phyloP scores from a whole-genome alignment of 805 yeast genomes.

The Candida endomychidarum region DNA sequence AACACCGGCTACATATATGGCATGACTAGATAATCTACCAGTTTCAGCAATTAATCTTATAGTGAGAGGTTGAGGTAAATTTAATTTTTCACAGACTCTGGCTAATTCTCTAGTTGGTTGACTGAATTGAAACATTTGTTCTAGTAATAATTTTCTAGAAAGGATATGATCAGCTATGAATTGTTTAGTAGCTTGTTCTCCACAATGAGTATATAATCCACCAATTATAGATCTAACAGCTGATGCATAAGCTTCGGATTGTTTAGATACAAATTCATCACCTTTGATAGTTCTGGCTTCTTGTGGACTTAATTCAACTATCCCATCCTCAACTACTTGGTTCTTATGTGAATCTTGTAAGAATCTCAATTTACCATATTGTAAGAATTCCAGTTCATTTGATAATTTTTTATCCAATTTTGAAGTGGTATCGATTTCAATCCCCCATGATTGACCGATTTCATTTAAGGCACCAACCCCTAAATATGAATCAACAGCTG shows the following conservation, averaged over 20 bases:
- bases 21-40: conserved; percentile 81
- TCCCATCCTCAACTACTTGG: conserved; percentile 49
- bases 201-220: conserved; percentile 74
- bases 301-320: conserved; percentile 35
- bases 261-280: conserved; percentile 32
- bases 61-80: conserved; percentile 70
- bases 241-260: conserved; percentile 53
- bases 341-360: conserved; percentile 28
- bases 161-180: conserved; percentile 76
- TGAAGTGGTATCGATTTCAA: conserved; percentile 68
- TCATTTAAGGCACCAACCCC: conserved; percentile 64
- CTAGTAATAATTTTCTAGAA: conserved; percentile 77
- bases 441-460: conserved; percentile 84
- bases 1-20: conserved; percentile 89
- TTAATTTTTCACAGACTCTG: conserved; percentile 72
- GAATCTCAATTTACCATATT: conserved; percentile 69
- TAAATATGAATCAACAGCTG: conserved; percentile 73
- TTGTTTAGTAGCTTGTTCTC: conserved; percentile 59
- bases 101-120: conserved; percentile 86
- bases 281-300: conserved; percentile 21
- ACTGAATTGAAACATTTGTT: conserved; percentile 73
- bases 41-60: conserved; percentile 83
- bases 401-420: conserved; percentile 65
- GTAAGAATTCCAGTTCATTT: conserved; percentile 64
- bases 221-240: conserved; percentile 83